A percentile compares a stretch with the other conserved stretches of the same genome.
phyloP scores from a whole-genome alignment of 1,139 yeast species.

The Yamadazyma sp. region DNA sequence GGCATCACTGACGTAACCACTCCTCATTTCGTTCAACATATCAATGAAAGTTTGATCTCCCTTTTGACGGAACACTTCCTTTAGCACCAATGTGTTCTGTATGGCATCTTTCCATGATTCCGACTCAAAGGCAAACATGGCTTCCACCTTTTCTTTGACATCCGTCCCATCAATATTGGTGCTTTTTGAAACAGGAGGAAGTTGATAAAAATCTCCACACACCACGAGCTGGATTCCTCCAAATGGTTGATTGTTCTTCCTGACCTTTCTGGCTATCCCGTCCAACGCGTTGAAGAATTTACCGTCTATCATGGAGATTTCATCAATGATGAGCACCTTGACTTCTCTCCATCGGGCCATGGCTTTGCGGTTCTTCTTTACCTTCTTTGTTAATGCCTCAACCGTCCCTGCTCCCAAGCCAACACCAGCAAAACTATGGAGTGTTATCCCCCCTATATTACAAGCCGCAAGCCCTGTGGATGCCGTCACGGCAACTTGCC shows the following conservation, averaged over 20 bases:
- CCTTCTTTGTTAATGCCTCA: conserved; percentile 48
- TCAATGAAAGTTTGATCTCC: conserved; percentile 76
- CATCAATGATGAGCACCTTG: conserved; percentile 76
- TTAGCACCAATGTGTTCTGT: conserved; percentile 63
- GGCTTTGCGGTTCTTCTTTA: conserved; percentile 55
- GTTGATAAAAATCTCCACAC: conserved; percentile 88
- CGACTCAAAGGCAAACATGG: conserved; percentile 75
- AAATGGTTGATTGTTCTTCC: conserved; percentile 59
- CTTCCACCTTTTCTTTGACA: conserved; percentile 19
- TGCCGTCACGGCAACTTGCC: conserved; percentile 80
- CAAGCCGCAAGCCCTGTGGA: conserved; percentile 93
- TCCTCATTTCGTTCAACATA: conserved; percentile 86
- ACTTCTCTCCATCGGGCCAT: conserved; percentile 60
- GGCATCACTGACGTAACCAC: conserved; percentile 60
- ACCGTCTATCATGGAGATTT: conserved; percentile 87
- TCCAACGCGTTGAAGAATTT: conserved; percentile 70
- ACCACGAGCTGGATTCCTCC: conserved; percentile 87
- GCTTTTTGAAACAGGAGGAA: conserved; percentile 70
- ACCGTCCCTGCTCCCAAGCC: conserved; percentile 60
- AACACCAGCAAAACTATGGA: conserved; percentile 85
- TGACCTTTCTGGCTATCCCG: conserved; percentile 56
- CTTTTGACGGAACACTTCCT: conserved; percentile 87
- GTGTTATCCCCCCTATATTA: conserved; percentile 83
- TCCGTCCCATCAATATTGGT: conserved; percentile 24
- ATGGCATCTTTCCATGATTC: conserved; percentile 69